Base-by-base conservation (phyloP, 805 yeast species). In the Suhomyces tanzawaensis region DNA sequence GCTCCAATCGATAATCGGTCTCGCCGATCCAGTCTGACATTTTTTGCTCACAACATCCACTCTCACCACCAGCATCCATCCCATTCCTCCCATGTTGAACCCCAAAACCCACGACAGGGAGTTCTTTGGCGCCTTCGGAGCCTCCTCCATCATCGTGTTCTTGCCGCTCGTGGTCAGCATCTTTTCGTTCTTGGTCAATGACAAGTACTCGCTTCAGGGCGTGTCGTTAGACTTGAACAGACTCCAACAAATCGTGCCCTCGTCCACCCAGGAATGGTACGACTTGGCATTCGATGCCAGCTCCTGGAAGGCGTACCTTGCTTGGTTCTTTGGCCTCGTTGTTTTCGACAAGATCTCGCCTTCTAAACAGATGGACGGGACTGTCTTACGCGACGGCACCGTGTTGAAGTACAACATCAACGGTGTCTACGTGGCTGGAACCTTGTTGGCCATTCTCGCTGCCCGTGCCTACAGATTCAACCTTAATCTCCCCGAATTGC, bases 91-190 rank as follows among this genome's bases (percentile, higher is more conserved):
- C n/a, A n/a, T n/a, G n/a, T 49, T 82, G 46, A 91, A 91, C 53
- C 97, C 97, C 3, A 58, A 53, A 32, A 87, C 97, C 1, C 67
- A 61, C 3, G 76, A 80, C 32, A 66, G 69, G 42, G 98, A 91
- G 59, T 91, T 91, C 59, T 73, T 75, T 22, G 99, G 99, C 0
- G 60, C 74, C 4, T 58, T 75, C 1, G 99, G 99, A 4, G 88
- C 93, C 0, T 29, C 78, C 2, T 72, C 69, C 3, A 76, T 91
- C 40, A 64, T 91, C 0, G 12, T 78, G 1, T 83, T 83, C 1
- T 67, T 91, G 17, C 96, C 97, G 1, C 30, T 70, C 0, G 64
- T 87, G 8, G 71, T 85, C 13, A 60, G 81, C 8, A 60, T 74
- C 17, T 69, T 90, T 40, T 80, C 79, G 38, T 69, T 82, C 36